Percentiles rank a stretch among this genome's conserved stretches.
Conservation (phyloP, 23 red algal genomes). For the Chondrus crispus region DNA sequence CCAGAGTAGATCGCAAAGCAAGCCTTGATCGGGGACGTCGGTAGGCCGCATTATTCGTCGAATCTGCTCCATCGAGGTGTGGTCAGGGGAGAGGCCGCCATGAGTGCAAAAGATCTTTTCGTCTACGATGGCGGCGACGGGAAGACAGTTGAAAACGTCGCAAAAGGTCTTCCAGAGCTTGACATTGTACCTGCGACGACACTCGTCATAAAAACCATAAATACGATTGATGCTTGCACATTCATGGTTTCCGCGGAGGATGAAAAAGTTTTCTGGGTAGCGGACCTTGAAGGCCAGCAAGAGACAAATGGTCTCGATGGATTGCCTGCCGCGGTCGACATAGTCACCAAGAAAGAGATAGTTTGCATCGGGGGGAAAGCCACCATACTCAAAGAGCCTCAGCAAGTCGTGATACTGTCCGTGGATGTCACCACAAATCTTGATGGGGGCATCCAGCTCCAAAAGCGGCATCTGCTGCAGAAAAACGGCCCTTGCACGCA, state of each 20-base stretch:
- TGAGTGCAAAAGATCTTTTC: conserved; percentile 99
- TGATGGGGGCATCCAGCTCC: conserved; percentile 97
- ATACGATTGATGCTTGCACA: conserved; percentile 99
- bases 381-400: conserved; percentile 98
- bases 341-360: conserved; percentile 99
- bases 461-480: conserved; percentile 88
- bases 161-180: conserved; percentile 99
- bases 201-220: conserved; percentile 99
- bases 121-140: conserved; percentile 96
- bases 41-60: conserved; percentile 91
- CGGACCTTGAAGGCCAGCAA: conserved; percentile 98
- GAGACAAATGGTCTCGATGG: conserved; percentile 97
- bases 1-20: conserved; percentile 97
- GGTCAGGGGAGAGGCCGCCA: conserved; percentile 96
- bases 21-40: conserved; percentile 96
- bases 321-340: conserved; percentile 97
- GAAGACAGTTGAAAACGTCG: conserved; percentile 99
- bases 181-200: conserved; percentile 94
- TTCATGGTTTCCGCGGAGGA: conserved; percentile 98
- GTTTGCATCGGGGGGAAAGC: conserved; percentile 96
- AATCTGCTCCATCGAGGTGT: conserved; percentile 98
- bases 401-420: conserved; percentile 98
- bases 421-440: conserved; percentile 99
- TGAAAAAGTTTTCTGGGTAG: conserved; percentile 99
- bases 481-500: conserved; percentile 87